These are phyloP conservation scores for Epichloe hybrida DNA, from an alignment of 2,329 filamentous ascomycete species.

Conservation along the genomic window DNA sequence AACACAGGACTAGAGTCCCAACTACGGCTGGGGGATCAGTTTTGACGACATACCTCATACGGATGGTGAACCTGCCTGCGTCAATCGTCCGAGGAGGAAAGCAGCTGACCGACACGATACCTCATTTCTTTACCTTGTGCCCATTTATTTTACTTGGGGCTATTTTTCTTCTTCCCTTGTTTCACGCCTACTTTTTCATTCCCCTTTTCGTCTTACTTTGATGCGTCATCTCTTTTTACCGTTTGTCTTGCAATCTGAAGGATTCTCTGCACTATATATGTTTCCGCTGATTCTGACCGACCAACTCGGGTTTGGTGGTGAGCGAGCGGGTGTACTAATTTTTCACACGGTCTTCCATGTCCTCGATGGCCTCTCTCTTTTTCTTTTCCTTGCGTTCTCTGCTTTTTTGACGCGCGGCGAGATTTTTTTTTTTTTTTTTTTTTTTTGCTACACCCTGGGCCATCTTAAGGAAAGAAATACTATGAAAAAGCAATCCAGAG, in stretches of 20 bases:
- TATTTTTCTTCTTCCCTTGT: constrained; percentile 8
- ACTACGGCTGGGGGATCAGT: not conserved
- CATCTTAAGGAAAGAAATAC: not conserved
- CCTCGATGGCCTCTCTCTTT: constrained; percentile 12
- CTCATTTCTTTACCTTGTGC: constrained; percentile 16
- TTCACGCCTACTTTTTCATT: not conserved
- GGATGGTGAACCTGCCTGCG: constrained; percentile 11
- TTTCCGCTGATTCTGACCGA: constrained; percentile 17
- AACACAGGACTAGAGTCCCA: not conserved
- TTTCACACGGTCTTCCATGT: constrained; percentile 19
- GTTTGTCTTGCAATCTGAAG: constrained; percentile 13
- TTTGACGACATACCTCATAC: constrained; percentile 11
- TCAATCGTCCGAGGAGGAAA: constrained; percentile 12
- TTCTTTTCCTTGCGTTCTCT: constrained; percentile 4
- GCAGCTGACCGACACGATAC: constrained; percentile 22
- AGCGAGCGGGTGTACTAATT: constrained; percentile 24
- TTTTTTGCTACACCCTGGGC: not conserved
- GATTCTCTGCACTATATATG: constrained; percentile 20
- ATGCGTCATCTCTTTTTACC: constrained; percentile 7
- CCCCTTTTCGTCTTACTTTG: constrained; percentile 2
- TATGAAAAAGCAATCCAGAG: not conserved
- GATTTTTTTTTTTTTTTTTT: not conserved
- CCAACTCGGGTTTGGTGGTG: constrained; percentile 17
- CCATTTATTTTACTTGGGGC: constrained; percentile 5
- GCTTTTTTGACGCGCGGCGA: constrained; percentile 7